phyloP scores from a whole-genome alignment of 1,284 basidiomycete genomes.

The Schizophyllum commune region DNA sequence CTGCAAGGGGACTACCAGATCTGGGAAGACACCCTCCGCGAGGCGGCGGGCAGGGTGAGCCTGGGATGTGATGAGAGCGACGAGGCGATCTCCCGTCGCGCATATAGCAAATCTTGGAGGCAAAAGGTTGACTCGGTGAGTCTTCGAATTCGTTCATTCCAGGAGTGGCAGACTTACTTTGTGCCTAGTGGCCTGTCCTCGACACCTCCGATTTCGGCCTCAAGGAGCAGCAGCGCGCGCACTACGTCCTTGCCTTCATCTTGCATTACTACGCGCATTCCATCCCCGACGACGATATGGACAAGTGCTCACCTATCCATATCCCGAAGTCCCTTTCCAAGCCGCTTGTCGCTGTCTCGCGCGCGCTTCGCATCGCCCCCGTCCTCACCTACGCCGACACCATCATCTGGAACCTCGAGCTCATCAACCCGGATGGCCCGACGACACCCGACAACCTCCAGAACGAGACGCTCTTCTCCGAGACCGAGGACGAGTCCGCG shows the following conservation, averaged over 20 bases:
- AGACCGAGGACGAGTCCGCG: constrained; percentile 75
- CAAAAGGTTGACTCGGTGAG: constrained; percentile 51
- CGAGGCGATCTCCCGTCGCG: constrained; percentile 40
- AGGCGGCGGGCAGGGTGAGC: constrained; percentile 49
- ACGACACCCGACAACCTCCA: constrained; percentile 56
- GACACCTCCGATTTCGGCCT: constrained; percentile 48
- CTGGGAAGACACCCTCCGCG: constrained; percentile 68
- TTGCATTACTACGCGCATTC: constrained; percentile 89
- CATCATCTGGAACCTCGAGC: constrained; percentile 91
- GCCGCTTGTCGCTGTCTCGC: constrained; percentile 77
- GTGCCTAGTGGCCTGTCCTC: constrained; percentile 60
- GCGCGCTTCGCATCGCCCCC: constrained; percentile 78
- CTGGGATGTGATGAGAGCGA: constrained; percentile 54
- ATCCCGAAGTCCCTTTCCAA: constrained; percentile 75
- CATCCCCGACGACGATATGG: constrained; percentile 37
- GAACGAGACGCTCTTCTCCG: constrained; percentile 75
- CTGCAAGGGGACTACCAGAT: constrained; percentile 49
- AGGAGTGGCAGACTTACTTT: neutral
- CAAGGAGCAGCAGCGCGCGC: constrained; percentile 64
- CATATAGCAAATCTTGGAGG: constrained; percentile 62
- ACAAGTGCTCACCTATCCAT: constrained; percentile 28
- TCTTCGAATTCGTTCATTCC: constrained; percentile 8
- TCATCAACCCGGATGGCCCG: constrained; percentile 45
- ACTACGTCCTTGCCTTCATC: constrained; percentile 85
- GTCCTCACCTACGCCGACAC: constrained; percentile 94